Percentiles rank a stretch among this genome's conserved stretches.
These are phyloP conservation scores for Debaryomyces castellii DNA, from an alignment of 805 yeast genomes.

Conservation along the genomic window DNA sequence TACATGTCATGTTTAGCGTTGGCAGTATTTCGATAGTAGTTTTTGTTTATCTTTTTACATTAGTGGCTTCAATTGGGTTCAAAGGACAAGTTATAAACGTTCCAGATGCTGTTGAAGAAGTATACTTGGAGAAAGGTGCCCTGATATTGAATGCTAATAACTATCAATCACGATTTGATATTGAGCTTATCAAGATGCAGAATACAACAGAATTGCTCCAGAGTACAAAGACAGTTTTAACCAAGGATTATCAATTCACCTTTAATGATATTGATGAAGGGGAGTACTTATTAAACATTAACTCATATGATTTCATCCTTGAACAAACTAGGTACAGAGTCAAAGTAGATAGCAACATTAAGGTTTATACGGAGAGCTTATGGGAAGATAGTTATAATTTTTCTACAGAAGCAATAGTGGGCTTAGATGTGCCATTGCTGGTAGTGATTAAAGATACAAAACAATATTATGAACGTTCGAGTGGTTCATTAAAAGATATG, in stretches of 20 bases:
- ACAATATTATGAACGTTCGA: constrained; percentile 34
- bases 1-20: neutral
- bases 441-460: constrained; percentile 21
- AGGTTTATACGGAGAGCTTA: constrained; percentile 23
- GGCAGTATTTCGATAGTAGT: neutral
- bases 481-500: constrained; percentile 30
- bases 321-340: constrained; percentile 24
- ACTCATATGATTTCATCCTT: constrained; percentile 37
- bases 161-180: constrained; percentile 30
- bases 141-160: constrained; percentile 34
- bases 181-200: constrained; percentile 16
- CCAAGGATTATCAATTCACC: constrained; percentile 24
- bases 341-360: constrained; percentile 16
- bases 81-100: constrained; percentile 25
- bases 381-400: constrained; percentile 13
- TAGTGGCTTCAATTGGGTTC: constrained; percentile 12
- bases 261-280: constrained; percentile 26
- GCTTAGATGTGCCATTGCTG: constrained; percentile 16
- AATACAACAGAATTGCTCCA: neutral
- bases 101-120: constrained; percentile 22
- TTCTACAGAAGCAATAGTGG: constrained; percentile 15
- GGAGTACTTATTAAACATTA: constrained; percentile 30
- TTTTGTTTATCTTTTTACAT: neutral
- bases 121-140: constrained; percentile 8
- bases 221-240: constrained; percentile 15